Evolutionary conservation across 1,284 basidiomycete genomes (phyloP), one percentile per base, ranked within the genome.

Genomic region (Microbotryum violaceum): DNA sequence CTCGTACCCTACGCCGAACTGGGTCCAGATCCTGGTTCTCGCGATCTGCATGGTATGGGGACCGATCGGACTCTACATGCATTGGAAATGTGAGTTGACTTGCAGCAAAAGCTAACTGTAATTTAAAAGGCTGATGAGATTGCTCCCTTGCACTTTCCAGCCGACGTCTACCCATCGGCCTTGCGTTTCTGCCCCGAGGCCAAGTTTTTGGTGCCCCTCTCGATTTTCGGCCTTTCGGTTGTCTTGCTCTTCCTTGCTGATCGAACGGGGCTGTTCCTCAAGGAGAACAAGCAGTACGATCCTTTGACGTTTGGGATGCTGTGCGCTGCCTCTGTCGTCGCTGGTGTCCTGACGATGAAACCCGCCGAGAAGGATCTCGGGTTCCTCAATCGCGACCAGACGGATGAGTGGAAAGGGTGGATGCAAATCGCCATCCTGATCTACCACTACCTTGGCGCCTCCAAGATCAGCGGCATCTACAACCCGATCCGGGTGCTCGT

Each of bases 361-460:
- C 81, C 79, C 27, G 86, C 88, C 68, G 78, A 78, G 58, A 89
- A 87, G 70, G 89, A 93, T 73, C 76, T 87, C 54, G 90, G 91
- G 0, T 89, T 91, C 75, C 77, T 93, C 68, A 92, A 91, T 71
- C 81, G 90, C 57, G 88, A 91, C 57, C 89, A 93, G 75, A 92
- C 89, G 0, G 89, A 94, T 70, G 90, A 94, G 58, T 72, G 71
- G 71, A 93, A 93, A 75, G 90, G 90, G 1, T 93, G 90, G 90
- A 94, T 94, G 90, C 90, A 93, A 78, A 81, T 92, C 69, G 84
- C 82, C 3, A 90, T 93, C 68, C 80, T 93, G 29, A 85, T 92
- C 68, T 93, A 93, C 73, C 90, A 93, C 76, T 91, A 91, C 74
- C 78, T 87, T 56, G 88, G 87, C 29, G 91, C 86, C 21, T 91